Conservation (phyloP, 1,139 yeast genomes). For the Yamadazyma dendronema region DNA sequence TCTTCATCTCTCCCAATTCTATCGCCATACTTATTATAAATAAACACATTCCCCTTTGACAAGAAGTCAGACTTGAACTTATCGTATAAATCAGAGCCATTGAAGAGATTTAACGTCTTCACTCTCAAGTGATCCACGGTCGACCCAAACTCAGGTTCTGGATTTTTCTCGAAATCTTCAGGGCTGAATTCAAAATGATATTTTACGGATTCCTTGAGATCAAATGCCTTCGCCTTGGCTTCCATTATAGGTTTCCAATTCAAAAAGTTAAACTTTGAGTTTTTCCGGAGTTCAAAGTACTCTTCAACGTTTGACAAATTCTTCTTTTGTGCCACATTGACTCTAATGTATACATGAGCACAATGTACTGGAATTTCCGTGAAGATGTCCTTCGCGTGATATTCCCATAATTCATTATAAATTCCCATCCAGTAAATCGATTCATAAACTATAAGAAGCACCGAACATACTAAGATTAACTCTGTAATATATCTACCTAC, state of each 20-base stretch:
- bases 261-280: constrained; percentile 27
- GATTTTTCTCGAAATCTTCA: constrained; percentile 63
- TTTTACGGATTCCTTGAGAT: constrained; percentile 39
- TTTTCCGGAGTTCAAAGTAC: constrained; percentile 28
- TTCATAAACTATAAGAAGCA: constrained; percentile 44
- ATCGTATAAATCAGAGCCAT: constrained; percentile 46
- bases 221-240: constrained; percentile 21
- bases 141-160: constrained; percentile 68
- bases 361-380: constrained; percentile 73
- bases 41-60: constrained; percentile 21
- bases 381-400: constrained; percentile 66
- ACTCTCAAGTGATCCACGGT: constrained; percentile 59
- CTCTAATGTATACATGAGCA: constrained; percentile 63
- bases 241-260: constrained; percentile 28
- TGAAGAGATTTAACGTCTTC: constrained; percentile 51
- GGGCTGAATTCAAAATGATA: constrained; percentile 80
- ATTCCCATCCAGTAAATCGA: constrained; percentile 48
- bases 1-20: constrained; percentile 32
- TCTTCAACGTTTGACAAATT: constrained; percentile 19
- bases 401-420: constrained; percentile 50
- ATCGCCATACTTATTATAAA: constrained; percentile 29
- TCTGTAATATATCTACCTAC: constrained; percentile 43
- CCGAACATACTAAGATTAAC: constrained; percentile 10
- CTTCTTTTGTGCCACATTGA: constrained; percentile 37
- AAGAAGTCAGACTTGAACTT: constrained; percentile 21